Percentiles rank a stretch among this genome's conserved stretches.
These are phyloP conservation scores for Hibiscus tridactylites DNA, from an alignment of 345 rosid species.

Conservation along the genomic window DNA sequence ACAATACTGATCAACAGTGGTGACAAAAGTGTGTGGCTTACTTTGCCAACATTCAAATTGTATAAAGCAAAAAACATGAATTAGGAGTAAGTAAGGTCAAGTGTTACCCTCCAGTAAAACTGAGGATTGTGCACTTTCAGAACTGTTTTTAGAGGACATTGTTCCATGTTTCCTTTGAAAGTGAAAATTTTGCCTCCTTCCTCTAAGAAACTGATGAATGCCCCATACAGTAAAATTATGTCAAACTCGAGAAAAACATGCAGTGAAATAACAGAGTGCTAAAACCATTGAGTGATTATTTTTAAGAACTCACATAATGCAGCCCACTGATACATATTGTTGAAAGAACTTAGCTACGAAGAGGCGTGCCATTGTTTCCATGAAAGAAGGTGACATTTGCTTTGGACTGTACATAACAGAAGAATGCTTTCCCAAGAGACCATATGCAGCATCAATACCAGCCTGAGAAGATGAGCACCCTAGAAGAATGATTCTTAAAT, in stretches of 20 bases:
- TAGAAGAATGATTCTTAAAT: background rate
- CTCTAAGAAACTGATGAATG: slow-evolving; percentile 53
- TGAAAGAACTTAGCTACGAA: slow-evolving; percentile 67
- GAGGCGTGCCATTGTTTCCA: slow-evolving; percentile 59
- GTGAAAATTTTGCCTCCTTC: slow-evolving; percentile 74
- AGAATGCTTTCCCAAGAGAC: slow-evolving; percentile 43
- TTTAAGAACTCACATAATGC: slow-evolving; percentile 48
- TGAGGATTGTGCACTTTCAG: slow-evolving; percentile 70
- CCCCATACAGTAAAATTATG: background rate
- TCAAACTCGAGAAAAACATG: background rate
- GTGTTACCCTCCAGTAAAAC: slow-evolving; percentile 87
- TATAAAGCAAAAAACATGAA: background rate
- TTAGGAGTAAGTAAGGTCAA: background rate
- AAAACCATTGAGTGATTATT: background rate
- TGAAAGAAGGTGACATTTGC: slow-evolving; percentile 64
- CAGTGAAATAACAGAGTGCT: background rate
- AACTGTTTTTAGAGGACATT: slow-evolving; percentile 34
- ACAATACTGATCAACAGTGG: background rate
- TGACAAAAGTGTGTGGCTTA: background rate
- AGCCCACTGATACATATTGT: slow-evolving; percentile 53
- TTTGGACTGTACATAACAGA: slow-evolving; percentile 40
- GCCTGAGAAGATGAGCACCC: slow-evolving; percentile 32
- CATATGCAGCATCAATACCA: slow-evolving; percentile 61
- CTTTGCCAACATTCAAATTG: background rate
- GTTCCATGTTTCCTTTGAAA: slow-evolving; percentile 42